Evolutionary conservation across 805 yeast genomes (phyloP), one percentile per base, ranked within the genome.

Genomic region (Sungouiozyma intestinalis): DNA sequence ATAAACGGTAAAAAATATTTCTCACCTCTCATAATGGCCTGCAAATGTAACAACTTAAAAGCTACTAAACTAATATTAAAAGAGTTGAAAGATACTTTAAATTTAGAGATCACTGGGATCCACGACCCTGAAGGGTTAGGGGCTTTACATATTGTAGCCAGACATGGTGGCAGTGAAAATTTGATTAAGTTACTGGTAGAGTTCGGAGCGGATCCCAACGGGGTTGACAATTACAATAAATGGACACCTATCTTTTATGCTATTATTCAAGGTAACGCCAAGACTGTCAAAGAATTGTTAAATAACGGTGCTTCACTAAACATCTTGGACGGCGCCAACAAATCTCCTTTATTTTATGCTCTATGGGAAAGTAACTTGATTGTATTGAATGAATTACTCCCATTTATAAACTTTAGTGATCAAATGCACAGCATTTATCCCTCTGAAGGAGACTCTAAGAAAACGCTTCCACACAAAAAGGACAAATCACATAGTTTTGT

Each of bases 221-320:
- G 76, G 45, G 53, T 79, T 7, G 97, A 92, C 62, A 82, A 85
- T 41, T 77, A 86, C 43, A 87, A 88, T 57, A 82, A 81, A 52
- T 92, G 97, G 97, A 79, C 96, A 0, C 95, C 97, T 0, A 72
- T 92, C 2, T 85, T 87, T 54, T 90, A 92, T 60, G 85, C 95
- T 16, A 88, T 88, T 1, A 76, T 78, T 48, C 90, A 85, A 51
- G 97, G 97, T 1, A 85, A 82, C 57, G 72, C 71, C 3, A 64
- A 71, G 35, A 77, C 92, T 3, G 82, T 94, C 0, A 71, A 71
- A 47, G 83, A 77, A 39, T 68, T 92, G 44, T 73, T 92, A 16
- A 73, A 74, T 17, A 73, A 70, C 45, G 88, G 90, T 4, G 96
- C 97, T 0, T 72, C 77, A 43, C 68, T 81, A 44, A 66, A 68